phyloP scores from a whole-genome alignment of 768 basidiomycete species.

The Xerocomellus dryophilus region DNA sequence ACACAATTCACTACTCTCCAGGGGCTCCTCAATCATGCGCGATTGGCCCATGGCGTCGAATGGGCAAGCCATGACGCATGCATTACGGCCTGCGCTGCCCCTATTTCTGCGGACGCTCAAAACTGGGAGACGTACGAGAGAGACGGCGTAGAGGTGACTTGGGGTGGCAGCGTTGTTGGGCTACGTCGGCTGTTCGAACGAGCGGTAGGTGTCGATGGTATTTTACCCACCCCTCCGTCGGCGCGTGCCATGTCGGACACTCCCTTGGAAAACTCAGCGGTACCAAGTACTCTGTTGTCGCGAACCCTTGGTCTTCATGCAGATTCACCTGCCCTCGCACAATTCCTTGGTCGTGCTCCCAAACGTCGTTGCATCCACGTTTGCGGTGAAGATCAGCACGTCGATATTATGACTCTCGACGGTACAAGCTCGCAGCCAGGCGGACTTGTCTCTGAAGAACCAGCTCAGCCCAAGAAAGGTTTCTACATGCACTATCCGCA shows the following conservation, averaged over 20 bases:
- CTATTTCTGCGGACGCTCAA: slow-evolving; percentile 33
- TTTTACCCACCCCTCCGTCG: slow-evolving; percentile 11
- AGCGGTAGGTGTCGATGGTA: slow-evolving; percentile 41
- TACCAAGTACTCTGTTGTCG: slow-evolving; percentile 40
- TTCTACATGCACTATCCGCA: slow-evolving; percentile 43
- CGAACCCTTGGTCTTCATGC: slow-evolving; percentile 48
- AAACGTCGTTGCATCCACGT: slow-evolving; percentile 42
- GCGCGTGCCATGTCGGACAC: neutral
- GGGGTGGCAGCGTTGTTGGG: slow-evolving; percentile 41
- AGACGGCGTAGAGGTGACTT: slow-evolving; percentile 35
- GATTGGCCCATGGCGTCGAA: slow-evolving; percentile 45
- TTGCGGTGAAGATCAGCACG: slow-evolving; percentile 30
- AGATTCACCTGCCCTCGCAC: slow-evolving; percentile 51
- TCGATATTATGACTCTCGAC: slow-evolving; percentile 33
- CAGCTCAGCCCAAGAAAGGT: slow-evolving; percentile 1
- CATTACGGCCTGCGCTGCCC: slow-evolving; percentile 42
- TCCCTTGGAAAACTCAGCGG: slow-evolving; percentile 4
- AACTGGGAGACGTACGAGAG: slow-evolving; percentile 38
- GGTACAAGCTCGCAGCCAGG: neutral
- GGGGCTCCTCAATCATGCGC: slow-evolving; percentile 51
- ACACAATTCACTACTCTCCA: slow-evolving; percentile 51
- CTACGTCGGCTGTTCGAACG: slow-evolving; percentile 47
- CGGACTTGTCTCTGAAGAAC: neutral
- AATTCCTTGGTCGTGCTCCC: slow-evolving; percentile 45
- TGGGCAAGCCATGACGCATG: slow-evolving; percentile 53